Conservation (phyloP, 2,329 filamentous ascomycete genomes). For the Aspergillus ustus region DNA sequence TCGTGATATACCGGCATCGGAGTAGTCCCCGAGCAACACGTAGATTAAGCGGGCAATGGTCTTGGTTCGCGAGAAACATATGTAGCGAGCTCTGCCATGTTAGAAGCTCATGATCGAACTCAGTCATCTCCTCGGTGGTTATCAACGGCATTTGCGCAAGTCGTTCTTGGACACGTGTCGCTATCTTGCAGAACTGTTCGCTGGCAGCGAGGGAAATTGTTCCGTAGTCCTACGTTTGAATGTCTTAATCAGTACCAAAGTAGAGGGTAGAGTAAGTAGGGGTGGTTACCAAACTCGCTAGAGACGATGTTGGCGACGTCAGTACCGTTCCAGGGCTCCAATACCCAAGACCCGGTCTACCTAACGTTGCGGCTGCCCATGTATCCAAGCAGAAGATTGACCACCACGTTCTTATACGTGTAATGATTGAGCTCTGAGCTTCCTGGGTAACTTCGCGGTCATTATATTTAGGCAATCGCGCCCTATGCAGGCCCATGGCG, state of each 20-base stretch:
- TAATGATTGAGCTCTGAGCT: neutral
- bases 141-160: neutral
- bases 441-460: neutral
- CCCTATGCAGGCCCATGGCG: neutral
- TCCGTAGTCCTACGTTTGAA: neutral
- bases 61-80: neutral
- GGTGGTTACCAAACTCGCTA: neutral
- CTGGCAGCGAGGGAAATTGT: neutral
- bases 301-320: neutral
- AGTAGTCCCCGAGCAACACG: slow-evolving; percentile 2
- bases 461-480: neutral
- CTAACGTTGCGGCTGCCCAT: neutral
- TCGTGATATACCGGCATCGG: slow-evolving; percentile 3
- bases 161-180: neutral
- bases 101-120: neutral
- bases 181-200: slow-evolving; percentile 1
- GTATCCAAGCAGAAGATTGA: neutral
- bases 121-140: neutral
- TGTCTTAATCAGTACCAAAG: neutral
- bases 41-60: neutral
- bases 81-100: neutral
- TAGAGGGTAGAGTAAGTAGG: neutral
- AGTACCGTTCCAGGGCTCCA: neutral
- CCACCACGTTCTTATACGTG: neutral
- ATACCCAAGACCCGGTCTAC: neutral